A percentile compares a stretch with the other conserved stretches of the same genome.
phyloP scores from a whole-genome alignment of 345 rosid genomes.

The Euclidium syriacum region DNA sequence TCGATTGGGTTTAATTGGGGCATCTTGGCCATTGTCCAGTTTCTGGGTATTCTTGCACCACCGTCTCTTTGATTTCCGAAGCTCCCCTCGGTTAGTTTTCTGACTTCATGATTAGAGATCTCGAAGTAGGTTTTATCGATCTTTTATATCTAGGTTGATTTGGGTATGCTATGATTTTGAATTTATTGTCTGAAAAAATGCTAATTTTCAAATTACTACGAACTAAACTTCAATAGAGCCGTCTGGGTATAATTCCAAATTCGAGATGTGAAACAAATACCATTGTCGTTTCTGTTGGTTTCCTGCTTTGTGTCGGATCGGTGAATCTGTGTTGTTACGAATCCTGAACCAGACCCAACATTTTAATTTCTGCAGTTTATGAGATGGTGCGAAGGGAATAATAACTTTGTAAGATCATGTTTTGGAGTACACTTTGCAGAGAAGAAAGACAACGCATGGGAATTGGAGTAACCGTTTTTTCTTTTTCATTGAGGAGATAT shows the following conservation, averaged over 20 bases:
- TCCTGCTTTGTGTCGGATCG: too few relatives aligned
- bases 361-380: conserved; percentile 19
- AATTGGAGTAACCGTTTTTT: conserved; percentile 45
- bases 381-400: conserved; percentile 20
- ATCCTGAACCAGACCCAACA: too few relatives aligned
- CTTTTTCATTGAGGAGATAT: conserved; percentile 43
- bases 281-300: not conserved
- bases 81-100: conserved; percentile 38
- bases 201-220: not conserved
- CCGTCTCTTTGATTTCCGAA: conserved; percentile 21
- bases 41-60: conserved; percentile 22
- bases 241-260: not conserved
- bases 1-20: conserved; percentile 18
- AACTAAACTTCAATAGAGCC: not conserved
- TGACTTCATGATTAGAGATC: not conserved
- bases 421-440: conserved; percentile 44
- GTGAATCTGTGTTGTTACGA: too few relatives aligned
- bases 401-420: conserved; percentile 37
- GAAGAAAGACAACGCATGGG: conserved; percentile 46
- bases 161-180: not conserved
- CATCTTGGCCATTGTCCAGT: conserved; percentile 30
- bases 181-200: not conserved
- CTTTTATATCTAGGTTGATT: conserved; percentile 8
- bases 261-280: not conserved
- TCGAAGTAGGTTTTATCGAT: conserved; percentile 12